Evolutionary conservation across 352 stramenopile species (phyloP), one percentile per base, ranked within the genome.

Genomic region (Blastocystis sp.): DNA sequence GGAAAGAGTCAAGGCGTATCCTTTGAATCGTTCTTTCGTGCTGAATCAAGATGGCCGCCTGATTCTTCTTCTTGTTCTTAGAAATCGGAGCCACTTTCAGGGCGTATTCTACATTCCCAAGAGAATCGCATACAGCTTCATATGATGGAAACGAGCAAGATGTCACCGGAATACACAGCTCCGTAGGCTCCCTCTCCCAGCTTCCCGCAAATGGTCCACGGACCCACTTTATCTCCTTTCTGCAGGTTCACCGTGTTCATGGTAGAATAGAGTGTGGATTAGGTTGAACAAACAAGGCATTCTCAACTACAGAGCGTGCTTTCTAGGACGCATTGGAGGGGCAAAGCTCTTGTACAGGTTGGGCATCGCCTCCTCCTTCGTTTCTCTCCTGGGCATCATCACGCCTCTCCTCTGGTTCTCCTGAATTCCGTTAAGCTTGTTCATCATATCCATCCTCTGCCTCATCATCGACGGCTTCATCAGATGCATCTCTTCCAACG

Each of bases 401-500:
- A 56, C 48, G 52, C 11, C 56, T 38, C n/a, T 79, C 69, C 5
- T 62, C 69, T 43, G 28, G 5, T 5, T 28, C 34, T 56, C 2
- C 1, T 60, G 21, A 40, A 23, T 84, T 61, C n/a, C 17, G 53
- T 84, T 84, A n/a, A 84, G 21, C 23, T 28, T 67, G 10, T 69
- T 62, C 19, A 84, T 23, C 17, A 84, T 21, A 0, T 23, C 45
- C 21, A 59, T 84, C 5, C 48, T 66, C 21, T 48, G 34, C 53
- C 74, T 66, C 56, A 84, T 56, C 61, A 69, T 53, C n/a, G 74
- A 84, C 0, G 74, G 74, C 53, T 84, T 84, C 74, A 84, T 41
- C 40, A 84, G 65, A 2, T 28, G 21, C 21, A 84, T 38, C 19
- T 66, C 53, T 19, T 81, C 71, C 23, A 43, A 21, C 28, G 28